Conservation (phyloP, 2,329 filamentous ascomycete species). For the Xylariales sp. region DNA sequence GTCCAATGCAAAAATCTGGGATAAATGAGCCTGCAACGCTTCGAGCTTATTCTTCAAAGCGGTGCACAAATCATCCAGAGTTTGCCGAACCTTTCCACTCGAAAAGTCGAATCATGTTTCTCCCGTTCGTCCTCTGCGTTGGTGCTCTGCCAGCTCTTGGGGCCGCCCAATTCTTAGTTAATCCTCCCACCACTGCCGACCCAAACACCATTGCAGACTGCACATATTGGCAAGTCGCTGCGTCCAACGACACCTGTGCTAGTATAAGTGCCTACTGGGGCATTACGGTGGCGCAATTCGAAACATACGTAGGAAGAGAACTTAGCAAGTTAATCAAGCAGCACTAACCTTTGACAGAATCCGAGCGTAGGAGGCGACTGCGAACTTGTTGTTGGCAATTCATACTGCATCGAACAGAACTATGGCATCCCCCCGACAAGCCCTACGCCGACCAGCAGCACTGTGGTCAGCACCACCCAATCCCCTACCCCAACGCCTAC, state of each 20-base stretch:
- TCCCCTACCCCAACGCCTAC: conserved; percentile 1
- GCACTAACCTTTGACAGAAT: conserved; percentile 6
- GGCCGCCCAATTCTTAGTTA: background rate
- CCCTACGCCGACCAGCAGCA: background rate
- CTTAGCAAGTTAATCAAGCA: background rate
- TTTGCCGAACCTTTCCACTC: no score
- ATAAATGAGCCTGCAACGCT: no score
- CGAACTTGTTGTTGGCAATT: conserved; percentile 3
- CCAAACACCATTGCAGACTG: conserved; percentile 8
- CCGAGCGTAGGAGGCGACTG: conserved; percentile 2
- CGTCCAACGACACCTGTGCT: conserved; percentile 5
- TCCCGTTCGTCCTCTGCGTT: background rate
- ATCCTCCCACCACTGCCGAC: conserved; percentile 5
- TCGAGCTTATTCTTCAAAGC: no score
- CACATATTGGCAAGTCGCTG: conserved; percentile 7
- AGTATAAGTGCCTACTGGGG: background rate
- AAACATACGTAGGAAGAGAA: conserved; percentile 1
- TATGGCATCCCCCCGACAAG: conserved; percentile 1
- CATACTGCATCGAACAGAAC: conserved; percentile 10
- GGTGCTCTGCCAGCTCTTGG: background rate
- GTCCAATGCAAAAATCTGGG: no score
- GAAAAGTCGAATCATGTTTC: no score
- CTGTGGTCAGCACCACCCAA: background rate
- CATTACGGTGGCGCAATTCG: background rate
- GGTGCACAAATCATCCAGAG: no score